phyloP scores from a whole-genome alignment of 352 stramenopile genomes.

The Phytophthora colocasiae region DNA sequence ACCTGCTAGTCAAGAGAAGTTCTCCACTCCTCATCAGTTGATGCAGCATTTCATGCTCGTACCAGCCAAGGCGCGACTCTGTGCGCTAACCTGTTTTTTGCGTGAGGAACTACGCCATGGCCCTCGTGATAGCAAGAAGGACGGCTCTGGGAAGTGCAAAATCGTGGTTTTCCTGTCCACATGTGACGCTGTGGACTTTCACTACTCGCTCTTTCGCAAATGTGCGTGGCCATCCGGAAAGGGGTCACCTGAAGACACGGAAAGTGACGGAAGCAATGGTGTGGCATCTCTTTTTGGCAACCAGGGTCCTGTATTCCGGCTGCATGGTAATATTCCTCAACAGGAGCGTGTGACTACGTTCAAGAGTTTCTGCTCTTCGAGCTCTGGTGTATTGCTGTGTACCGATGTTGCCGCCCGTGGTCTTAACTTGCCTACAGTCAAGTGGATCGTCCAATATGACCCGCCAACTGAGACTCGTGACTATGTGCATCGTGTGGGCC shows the following conservation, averaged over 20 bases:
- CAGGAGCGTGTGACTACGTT: constrained; percentile 97
- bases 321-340: constrained; percentile 98
- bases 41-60: constrained; percentile 97
- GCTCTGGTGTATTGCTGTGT: constrained; percentile 95
- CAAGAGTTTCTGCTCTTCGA: constrained; percentile 92
- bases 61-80: constrained; percentile 94
- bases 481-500: constrained; percentile 99
- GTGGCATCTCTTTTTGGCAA: constrained; percentile 69
- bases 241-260: constrained; percentile 86
- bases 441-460: constrained; percentile 98
- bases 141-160: constrained; percentile 56
- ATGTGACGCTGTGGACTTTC: constrained; percentile 97
- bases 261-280: constrained; percentile 70
- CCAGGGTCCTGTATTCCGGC: constrained; percentile 68
- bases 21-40: constrained; percentile 93
- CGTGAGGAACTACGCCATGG: constrained; percentile 65
- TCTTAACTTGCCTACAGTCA: constrained; percentile 98
- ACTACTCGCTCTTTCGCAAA: constrained; percentile 92
- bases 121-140: constrained; percentile 35
- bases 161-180: constrained; percentile 98
- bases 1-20: constrained; percentile 58
- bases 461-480: constrained; percentile 98
- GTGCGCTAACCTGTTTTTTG: constrained; percentile 93
- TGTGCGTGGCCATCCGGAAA: constrained; percentile 67
- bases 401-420: constrained; percentile 98